Conservation (phyloP, 1,284 basidiomycete species). For the Trametes pubescens region DNA sequence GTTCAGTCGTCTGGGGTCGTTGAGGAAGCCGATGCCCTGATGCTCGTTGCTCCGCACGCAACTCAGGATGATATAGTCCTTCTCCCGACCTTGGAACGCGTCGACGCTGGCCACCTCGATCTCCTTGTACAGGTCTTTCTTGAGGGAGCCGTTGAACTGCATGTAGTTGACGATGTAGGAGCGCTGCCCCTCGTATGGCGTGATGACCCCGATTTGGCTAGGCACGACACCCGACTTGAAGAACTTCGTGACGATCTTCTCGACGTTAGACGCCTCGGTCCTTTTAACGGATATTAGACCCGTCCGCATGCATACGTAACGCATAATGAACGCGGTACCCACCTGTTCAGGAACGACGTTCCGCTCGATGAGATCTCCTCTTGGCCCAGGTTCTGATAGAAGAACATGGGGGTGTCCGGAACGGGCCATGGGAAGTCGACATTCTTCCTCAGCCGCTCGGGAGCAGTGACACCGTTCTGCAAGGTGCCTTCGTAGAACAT, state of each 20-base stretch:
- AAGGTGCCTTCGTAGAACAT: slow-evolving; percentile 99
- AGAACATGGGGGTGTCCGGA: slow-evolving; percentile 99
- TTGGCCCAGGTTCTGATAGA: slow-evolving; percentile 98
- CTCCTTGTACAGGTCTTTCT: slow-evolving; percentile 99
- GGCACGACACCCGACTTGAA: slow-evolving; percentile 99
- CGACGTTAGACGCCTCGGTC: slow-evolving; percentile 98
- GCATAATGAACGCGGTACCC: slow-evolving; percentile 32
- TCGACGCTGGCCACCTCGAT: slow-evolving; percentile 99
- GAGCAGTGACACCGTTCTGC: slow-evolving; percentile 99
- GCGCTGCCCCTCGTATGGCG: slow-evolving; percentile 99
- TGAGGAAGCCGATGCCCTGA: slow-evolving; percentile 99
- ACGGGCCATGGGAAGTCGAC: slow-evolving; percentile 99
- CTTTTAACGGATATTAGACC: slow-evolving; percentile 50
- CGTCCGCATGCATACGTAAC: slow-evolving; percentile 29
- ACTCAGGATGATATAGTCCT: slow-evolving; percentile 99
- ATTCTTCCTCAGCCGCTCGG: slow-evolving; percentile 95
- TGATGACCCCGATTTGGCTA: slow-evolving; percentile 96
- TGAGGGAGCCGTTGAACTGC: slow-evolving; percentile 98
- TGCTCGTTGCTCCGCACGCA: slow-evolving; percentile 99
- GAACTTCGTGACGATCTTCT: slow-evolving; percentile 99
- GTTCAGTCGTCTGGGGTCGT: slow-evolving; percentile 96
- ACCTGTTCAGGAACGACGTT: slow-evolving; percentile 97
- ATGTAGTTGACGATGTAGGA: slow-evolving; percentile 99
- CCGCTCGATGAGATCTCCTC: slow-evolving; percentile 99
- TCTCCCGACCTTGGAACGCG: slow-evolving; percentile 99